Evolutionary conservation across 208 protist species (phyloP).

Genomic region (Acanthamoeba healyi): DNA sequence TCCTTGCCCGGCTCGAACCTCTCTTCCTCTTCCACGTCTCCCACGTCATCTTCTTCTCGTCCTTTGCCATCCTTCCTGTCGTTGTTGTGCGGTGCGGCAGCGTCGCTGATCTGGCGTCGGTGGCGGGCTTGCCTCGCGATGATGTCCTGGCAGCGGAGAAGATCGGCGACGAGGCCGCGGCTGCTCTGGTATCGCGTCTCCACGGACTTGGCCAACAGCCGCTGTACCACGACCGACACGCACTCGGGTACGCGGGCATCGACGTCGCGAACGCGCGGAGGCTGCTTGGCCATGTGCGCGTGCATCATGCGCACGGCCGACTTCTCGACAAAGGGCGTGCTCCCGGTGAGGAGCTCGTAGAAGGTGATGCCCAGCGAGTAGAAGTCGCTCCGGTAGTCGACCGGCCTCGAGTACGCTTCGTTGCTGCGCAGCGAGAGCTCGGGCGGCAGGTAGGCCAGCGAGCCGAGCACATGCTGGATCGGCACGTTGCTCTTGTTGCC

Average conservation of each 20-base stretch:
- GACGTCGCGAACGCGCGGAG: neutral
- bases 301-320: slow-evolving; percentile 69
- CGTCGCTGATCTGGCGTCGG: neutral
- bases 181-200: slow-evolving; percentile 63
- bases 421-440: slow-evolving; percentile 34
- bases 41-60: neutral
- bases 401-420: neutral
- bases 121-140: neutral
- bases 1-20: slow-evolving; percentile 35
- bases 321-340: neutral
- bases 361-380: slow-evolving; percentile 57
- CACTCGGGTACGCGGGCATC: neutral
- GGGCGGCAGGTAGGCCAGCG: slow-evolving; percentile 49
- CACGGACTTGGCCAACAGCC: slow-evolving; percentile 53
- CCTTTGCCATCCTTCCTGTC: neutral
- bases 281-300: slow-evolving; percentile 70
- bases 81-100: neutral
- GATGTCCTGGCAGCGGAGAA: slow-evolving; percentile 18
- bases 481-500: neutral
- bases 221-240: neutral
- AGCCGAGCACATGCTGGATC: slow-evolving; percentile 28
- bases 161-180: neutral
- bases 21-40: neutral
- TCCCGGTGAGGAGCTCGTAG: slow-evolving; percentile 8
- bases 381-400: slow-evolving; percentile 54